Conservation (phyloP, 768 basidiomycete species). For the Panaeolus papilionaceus region DNA sequence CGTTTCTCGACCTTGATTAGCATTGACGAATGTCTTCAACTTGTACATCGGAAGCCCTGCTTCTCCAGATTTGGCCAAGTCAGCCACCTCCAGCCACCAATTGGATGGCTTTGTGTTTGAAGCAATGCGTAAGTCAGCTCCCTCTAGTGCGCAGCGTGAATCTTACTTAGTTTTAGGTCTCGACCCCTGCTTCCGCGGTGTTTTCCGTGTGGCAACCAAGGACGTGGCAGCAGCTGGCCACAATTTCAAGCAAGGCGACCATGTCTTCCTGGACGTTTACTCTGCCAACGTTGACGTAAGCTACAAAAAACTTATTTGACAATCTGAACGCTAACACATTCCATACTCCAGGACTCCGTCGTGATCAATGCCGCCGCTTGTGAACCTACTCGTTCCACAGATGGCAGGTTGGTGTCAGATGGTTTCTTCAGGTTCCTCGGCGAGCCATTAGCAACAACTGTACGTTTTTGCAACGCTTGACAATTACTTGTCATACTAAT, state of each 20-base stretch:
- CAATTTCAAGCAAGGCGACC: conserved; percentile 51
- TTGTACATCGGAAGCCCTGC: conserved; percentile 62
- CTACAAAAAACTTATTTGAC: not conserved
- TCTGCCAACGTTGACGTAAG: conserved; percentile 65
- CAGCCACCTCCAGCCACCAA: conserved; percentile 35
- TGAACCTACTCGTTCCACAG: conserved; percentile 50
- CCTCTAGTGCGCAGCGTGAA: not conserved
- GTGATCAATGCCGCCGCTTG: conserved; percentile 57
- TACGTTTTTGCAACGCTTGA: conserved; percentile 28
- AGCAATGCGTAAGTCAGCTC: conserved; percentile 62
- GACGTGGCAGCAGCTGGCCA: conserved; percentile 51
- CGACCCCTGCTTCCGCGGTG: conserved; percentile 75
- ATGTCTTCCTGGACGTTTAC: conserved; percentile 67
- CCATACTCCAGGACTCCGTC: conserved; percentile 45
- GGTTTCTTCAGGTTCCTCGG: conserved; percentile 52
- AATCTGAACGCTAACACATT: not conserved
- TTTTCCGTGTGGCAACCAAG: conserved; percentile 59
- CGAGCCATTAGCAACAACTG: conserved; percentile 61
- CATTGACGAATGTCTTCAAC: conserved; percentile 70
- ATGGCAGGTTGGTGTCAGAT: conserved; percentile 54
- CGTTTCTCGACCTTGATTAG: conserved; percentile 37
- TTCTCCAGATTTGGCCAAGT: conserved; percentile 40
- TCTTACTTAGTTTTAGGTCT: conserved; percentile 52
- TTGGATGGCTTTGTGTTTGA: conserved; percentile 69
- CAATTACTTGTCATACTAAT: not conserved